Conservation (phyloP, 495 filamentous ascomycete species). For the Umbilicaria muhlenbergii region DNA sequence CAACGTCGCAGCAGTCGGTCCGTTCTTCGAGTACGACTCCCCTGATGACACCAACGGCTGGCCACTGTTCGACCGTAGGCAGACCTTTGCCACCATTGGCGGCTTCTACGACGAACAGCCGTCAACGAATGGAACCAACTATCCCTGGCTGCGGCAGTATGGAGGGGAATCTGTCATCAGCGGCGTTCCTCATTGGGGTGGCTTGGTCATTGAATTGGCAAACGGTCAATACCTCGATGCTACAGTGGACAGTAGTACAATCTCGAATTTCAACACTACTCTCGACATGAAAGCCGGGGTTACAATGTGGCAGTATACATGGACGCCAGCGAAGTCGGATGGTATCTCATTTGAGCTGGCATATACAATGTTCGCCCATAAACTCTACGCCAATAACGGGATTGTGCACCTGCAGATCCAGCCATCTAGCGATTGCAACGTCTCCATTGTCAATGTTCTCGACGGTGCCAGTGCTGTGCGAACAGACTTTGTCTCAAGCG, state of each 20-base stretch:
- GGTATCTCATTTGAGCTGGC: constrained; percentile 35
- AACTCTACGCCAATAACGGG: constrained; percentile 45
- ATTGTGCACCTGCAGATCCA: constrained; percentile 42
- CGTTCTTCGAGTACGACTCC: constrained; percentile 53
- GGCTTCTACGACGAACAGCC: constrained; percentile 58
- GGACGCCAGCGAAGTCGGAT: constrained; percentile 36
- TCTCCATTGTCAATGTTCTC: constrained; percentile 39
- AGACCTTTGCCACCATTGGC: constrained; percentile 57
- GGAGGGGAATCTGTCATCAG: constrained; percentile 59
- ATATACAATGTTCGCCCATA: constrained; percentile 46
- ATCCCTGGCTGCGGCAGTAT: constrained; percentile 54
- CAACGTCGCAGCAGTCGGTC: constrained; percentile 46
- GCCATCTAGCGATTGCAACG: constrained; percentile 29
- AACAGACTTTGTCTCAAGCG: constrained; percentile 37
- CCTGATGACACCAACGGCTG: constrained; percentile 48
- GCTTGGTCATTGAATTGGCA: constrained; percentile 42
- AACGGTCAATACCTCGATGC: constrained; percentile 40
- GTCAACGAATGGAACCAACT: constrained; percentile 50
- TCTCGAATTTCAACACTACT: constrained; percentile 45
- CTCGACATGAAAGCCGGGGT: constrained; percentile 48
- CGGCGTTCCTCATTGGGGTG: constrained; percentile 57
- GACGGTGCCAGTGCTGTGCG: constrained; percentile 44
- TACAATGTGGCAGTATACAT: constrained; percentile 48
- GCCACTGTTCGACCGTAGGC: constrained; percentile 52
- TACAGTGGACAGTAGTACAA: constrained; percentile 38